Conservation (phyloP, 192 early-diverging fungal species). For the Coemansia sp. region DNA sequence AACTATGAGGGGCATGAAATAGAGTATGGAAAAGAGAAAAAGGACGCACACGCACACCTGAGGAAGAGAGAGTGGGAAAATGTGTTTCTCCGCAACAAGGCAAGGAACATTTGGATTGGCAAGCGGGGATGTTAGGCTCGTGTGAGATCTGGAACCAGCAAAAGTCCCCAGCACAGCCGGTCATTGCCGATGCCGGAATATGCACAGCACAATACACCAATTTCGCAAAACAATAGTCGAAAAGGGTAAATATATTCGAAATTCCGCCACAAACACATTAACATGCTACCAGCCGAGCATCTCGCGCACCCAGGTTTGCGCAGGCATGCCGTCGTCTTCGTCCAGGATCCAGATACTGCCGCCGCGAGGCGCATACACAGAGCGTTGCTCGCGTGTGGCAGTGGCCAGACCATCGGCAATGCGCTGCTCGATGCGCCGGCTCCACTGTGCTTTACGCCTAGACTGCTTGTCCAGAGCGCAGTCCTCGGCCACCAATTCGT, state of each 20-base stretch:
- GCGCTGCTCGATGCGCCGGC: slow-evolving; percentile 29
- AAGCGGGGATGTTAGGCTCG: background rate
- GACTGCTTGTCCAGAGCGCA: background rate
- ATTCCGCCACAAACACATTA: background rate
- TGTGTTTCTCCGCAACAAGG: background rate
- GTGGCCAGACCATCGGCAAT: slow-evolving; percentile 13
- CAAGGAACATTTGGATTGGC: too few species aligned
- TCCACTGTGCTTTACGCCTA: slow-evolving; percentile 25
- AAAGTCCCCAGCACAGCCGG: too few species aligned
- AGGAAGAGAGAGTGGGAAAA: background rate
- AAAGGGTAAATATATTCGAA: too few species aligned
- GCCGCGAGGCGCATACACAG: slow-evolving; percentile 41
- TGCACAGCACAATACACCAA: too few species aligned
- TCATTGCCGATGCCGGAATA: too few species aligned
- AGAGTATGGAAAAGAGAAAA: background rate
- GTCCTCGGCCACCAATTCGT: background rate
- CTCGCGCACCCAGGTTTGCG: slow-evolving; percentile 41
- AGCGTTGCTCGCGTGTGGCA: background rate
- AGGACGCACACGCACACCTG: background rate
- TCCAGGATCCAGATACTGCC: slow-evolving; percentile 51
- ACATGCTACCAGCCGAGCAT: slow-evolving; percentile 32
- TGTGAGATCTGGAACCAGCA: too few species aligned
- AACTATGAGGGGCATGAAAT: background rate
- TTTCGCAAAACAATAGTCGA: too few species aligned
- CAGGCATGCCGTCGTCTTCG: slow-evolving; percentile 51